Conservation (phyloP, 2,329 filamentous ascomycete species). For the Curvularia eragrostidis region DNA sequence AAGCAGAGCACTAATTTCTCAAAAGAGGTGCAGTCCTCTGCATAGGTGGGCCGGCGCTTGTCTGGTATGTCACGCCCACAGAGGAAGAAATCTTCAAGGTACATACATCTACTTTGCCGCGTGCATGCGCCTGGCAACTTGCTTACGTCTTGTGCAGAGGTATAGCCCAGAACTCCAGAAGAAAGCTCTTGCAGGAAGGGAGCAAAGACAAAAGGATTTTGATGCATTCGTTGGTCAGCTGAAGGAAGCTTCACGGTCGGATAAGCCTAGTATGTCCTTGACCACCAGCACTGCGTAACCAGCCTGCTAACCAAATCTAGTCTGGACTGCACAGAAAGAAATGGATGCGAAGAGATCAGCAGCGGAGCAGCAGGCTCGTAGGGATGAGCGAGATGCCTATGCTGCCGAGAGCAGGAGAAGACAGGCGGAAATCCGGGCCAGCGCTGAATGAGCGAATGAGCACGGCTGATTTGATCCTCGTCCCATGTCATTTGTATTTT, state of each 20-base stretch:
- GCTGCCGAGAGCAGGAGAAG: slow-evolving; percentile 43
- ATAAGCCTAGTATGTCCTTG: slow-evolving; percentile 78
- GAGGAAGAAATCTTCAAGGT: slow-evolving; percentile 88
- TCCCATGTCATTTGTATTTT: slow-evolving; percentile 20
- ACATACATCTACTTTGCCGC: slow-evolving; percentile 40
- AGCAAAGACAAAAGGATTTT: slow-evolving; percentile 81
- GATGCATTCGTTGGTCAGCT: slow-evolving; percentile 83
- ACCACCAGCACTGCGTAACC: background rate
- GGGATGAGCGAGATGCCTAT: slow-evolving; percentile 42
- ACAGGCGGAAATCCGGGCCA: slow-evolving; percentile 45
- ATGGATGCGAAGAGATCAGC: slow-evolving; percentile 40
- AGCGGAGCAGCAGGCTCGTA: slow-evolving; percentile 33
- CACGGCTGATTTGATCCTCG: slow-evolving; percentile 2
- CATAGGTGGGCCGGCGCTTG: slow-evolving; percentile 84
- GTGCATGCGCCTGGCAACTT: slow-evolving; percentile 13
- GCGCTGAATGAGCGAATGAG: slow-evolving; percentile 30
- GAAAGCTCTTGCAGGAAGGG: slow-evolving; percentile 79
- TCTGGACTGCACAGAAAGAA: slow-evolving; percentile 48
- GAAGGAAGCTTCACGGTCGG: slow-evolving; percentile 88
- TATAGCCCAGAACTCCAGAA: slow-evolving; percentile 97
- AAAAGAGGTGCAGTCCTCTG: slow-evolving; percentile 72
- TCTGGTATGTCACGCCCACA: slow-evolving; percentile 79
- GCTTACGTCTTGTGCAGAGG: slow-evolving; percentile 55
- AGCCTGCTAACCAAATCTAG: slow-evolving; percentile 30
- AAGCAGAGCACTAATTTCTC: slow-evolving; percentile 28